Evolutionary conservation across 2,329 filamentous ascomycete species (phyloP), one percentile per base, ranked within the genome.

Genomic region (Shiraia sp.): DNA sequence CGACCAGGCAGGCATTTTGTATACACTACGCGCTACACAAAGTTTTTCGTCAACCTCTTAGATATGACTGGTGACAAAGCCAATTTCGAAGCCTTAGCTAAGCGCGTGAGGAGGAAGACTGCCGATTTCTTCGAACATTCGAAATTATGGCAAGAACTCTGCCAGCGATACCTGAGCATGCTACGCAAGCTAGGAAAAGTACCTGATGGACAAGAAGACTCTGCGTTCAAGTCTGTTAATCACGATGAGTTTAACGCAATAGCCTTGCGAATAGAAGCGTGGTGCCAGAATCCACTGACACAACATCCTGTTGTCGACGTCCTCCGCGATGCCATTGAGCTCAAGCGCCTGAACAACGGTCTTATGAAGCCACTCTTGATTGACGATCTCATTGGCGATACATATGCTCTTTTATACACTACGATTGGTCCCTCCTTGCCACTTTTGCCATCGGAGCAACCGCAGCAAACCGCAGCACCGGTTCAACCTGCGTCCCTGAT

Each of bases 311-410:
- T 78, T 3, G 69, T 87, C 2, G 84, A 87, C 40, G 73, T 85
- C 6, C 74, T 89, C 9, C 77, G 81, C 29, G 85, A 88, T 49
- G 79, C 81, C 1, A 75, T 85, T 17, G 86, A 89, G 54, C 71
- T 88, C 24, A 88, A 88, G 61, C 86, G 83, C 65, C 79, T 96
- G 31, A 99, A 99, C 63, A 85, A 86, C 28, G 87, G 86, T 32
- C 77, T 96, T 6, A 93, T 95, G 80, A 96, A 96, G 69, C 81
- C 86, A 1, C 81, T 83, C 0, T 78, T 85, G 8, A 92, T 97
- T 31, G 93, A 99, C 59, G 93, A 99, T 61, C 79, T 97, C n/a
- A 87, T 96, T 52, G 87, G 86, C 15, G 93, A 99, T 69, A 85
- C 88, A 34, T 99, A 96, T 68, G 87, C 88, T 1, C 79, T 83